Percentiles rank a stretch among this genome's conserved stretches.
Conservation (phyloP, 2,329 filamentous ascomycete genomes). For the Fusarium mangiferae region DNA sequence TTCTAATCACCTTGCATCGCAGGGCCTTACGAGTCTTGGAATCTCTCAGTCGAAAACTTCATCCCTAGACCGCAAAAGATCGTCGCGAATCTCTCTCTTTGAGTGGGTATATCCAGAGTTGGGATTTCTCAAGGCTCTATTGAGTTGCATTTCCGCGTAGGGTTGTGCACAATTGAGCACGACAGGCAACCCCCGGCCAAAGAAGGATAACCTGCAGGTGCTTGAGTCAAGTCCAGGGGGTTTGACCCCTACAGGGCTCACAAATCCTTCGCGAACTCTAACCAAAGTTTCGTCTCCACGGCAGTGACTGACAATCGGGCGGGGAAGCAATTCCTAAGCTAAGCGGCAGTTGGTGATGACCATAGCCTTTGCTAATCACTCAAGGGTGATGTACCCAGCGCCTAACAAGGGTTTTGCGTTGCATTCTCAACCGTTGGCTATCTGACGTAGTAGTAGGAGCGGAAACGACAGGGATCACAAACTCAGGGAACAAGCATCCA, state of each 20-base stretch:
- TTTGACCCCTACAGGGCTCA: not conserved
- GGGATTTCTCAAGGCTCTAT: not conserved
- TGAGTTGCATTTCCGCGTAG: not conserved
- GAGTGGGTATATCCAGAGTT: not conserved
- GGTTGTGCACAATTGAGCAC: not conserved
- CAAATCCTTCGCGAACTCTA: not conserved
- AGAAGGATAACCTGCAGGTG: not conserved
- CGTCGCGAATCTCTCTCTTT: conserved; percentile 7
- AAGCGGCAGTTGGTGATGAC: conserved; percentile 3
- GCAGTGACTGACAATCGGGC: not conserved
- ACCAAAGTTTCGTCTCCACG: not conserved
- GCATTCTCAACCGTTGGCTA: conserved; percentile 8
- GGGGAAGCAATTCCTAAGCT: not conserved
- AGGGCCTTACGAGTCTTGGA: no score
- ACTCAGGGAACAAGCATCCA: not conserved
- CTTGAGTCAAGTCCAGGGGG: not conserved
- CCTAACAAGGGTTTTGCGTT: not conserved
- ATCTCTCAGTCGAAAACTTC: not conserved
- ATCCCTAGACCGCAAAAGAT: conserved; percentile 17
- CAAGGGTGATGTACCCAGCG: not conserved
- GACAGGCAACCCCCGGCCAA: not conserved
- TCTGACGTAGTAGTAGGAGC: not conserved
- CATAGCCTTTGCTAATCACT: not conserved
- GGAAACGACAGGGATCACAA: not conserved
- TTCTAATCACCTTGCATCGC: not conserved